Base-by-base conservation (phyloP, 306 rosid species). In the Cicer chorassanicum region DNA sequence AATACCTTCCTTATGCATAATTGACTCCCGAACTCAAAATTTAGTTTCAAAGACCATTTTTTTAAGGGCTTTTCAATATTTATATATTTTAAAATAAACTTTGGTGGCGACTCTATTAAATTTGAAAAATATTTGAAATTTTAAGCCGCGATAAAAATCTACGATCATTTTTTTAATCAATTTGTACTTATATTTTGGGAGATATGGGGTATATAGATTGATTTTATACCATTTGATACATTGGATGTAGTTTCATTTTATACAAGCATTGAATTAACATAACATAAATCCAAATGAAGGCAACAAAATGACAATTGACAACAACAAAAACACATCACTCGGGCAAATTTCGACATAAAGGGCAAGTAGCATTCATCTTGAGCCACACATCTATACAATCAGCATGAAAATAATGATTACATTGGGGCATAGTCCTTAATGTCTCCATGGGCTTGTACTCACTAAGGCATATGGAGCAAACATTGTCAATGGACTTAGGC, bases 331-430 rank as follows among this genome's bases (percentile, higher is more conserved):
- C 65, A 4, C 83, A 81, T 1, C 57, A 73, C 1, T 82, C 78
- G 0, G 92, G 93, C 4, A 90, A 82, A 51, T 81, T 90, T 10
- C 97, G 71, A 19, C 98, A 93, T 0, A 93, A 34, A 1, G 98
- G 97, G 18, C 97, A 93, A 0, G 98, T 78, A 18, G 88, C 87
- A 16, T 85, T 91, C 85, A 87, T 69, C 76, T 74, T 87, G 16
- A 90, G 93, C 98, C 97, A 93, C 14, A 83, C 89, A 21, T 93
- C 96, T 7, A 90, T 69, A 61, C 95, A 90, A 5, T 49, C 56
- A 12, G 73, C 87, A 68, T 90, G 97, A 75, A 89, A 93, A 70
- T 87, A 87, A 48, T 89, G 98, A 36, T 69, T 81, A 49, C 97
- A 93, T 9, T 85, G 84, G 0, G 95, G 97, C 55, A 93, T 90